Percentiles rank a stretch among this genome's conserved stretches.
Conservation (phyloP, 768 basidiomycete genomes). For the Udeniomyces megalosporus region DNA sequence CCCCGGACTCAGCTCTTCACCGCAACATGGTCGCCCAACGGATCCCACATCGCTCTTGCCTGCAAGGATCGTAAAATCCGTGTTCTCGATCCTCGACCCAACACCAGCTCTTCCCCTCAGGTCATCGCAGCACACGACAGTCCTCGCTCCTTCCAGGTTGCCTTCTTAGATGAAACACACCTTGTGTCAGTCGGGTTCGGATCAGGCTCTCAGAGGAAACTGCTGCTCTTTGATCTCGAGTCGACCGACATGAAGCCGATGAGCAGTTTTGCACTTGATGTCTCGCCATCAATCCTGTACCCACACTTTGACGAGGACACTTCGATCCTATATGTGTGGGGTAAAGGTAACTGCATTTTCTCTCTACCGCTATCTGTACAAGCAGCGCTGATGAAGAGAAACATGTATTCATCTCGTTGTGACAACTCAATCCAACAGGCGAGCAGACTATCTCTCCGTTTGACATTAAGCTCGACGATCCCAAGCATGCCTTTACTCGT, state of each 20-base stretch:
- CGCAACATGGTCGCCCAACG: slow-evolving; percentile 23
- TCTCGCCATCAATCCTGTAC: slow-evolving; percentile 30
- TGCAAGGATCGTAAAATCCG: slow-evolving; percentile 28
- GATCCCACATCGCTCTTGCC: slow-evolving; percentile 25
- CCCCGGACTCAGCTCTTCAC: slow-evolving; percentile 23
- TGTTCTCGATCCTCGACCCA: slow-evolving; percentile 28
- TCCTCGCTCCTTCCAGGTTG: slow-evolving; percentile 27
- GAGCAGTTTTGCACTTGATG: slow-evolving; percentile 24
- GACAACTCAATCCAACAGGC: slow-evolving; percentile 2
- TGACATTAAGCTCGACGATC: slow-evolving; percentile 23
- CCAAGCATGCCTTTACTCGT: slow-evolving; percentile 19
- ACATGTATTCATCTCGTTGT: neutral
- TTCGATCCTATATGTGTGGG: slow-evolving; percentile 27
- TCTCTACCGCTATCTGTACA: neutral
- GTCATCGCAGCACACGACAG: slow-evolving; percentile 24
- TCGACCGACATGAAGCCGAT: slow-evolving; percentile 17
- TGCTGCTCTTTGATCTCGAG: slow-evolving; percentile 24
- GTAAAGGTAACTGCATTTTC: slow-evolving; percentile 21
- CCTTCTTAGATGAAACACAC: slow-evolving; percentile 25
- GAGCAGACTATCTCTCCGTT: slow-evolving; percentile 28
- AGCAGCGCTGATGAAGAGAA: too few relatives aligned
- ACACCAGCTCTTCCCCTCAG: slow-evolving; percentile 1
- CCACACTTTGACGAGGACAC: slow-evolving; percentile 31
- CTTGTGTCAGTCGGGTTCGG: slow-evolving; percentile 29
- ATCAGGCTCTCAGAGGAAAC: slow-evolving; percentile 27